A percentile compares a stretch with the other conserved stretches of the same genome.
Evolutionary conservation across 352 stramenopile species (phyloP).

Genomic region (Aphanomyces invadans): DNA sequence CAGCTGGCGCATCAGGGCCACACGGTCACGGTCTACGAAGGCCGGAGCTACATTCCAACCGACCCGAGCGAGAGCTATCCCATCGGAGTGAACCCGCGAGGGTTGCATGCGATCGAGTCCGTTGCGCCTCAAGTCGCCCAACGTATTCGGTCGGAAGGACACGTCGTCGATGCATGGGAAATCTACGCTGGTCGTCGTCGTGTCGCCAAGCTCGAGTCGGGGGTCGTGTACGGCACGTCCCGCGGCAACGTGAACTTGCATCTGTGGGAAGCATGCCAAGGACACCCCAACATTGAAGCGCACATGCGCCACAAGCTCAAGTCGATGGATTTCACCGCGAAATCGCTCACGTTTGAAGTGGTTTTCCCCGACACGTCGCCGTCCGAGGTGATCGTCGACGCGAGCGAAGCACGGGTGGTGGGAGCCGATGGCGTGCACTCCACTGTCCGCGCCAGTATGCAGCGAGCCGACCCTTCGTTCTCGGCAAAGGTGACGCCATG

Average conservation of each 20-base stretch:
- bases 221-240: slow-evolving; percentile 21
- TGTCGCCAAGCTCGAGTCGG: slow-evolving; percentile 9
- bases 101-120: slow-evolving; percentile 16
- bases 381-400: not conserved
- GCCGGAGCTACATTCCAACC: slow-evolving; percentile 8
- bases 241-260: slow-evolving; percentile 18
- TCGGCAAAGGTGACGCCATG: not conserved
- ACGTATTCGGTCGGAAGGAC: slow-evolving; percentile 3
- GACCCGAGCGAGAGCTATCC: slow-evolving; percentile 21
- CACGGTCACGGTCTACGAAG: slow-evolving; percentile 12
- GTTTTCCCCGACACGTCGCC: not conserved
- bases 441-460: not conserved
- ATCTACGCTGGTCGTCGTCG: slow-evolving; percentile 14
- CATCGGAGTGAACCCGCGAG: slow-evolving; percentile 21
- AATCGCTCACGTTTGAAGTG: slow-evolving; percentile 14
- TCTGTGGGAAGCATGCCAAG: not conserved
- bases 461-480: not conserved
- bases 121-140: slow-evolving; percentile 12
- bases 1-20: slow-evolving; percentile 13
- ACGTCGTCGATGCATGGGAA: slow-evolving; percentile 16
- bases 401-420: not conserved
- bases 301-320: slow-evolving; percentile 9
- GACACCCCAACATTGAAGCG: not conserved
- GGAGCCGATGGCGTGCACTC: slow-evolving; percentile 19
- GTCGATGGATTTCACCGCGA: slow-evolving; percentile 1